Conservation (phyloP, 345 rosid species). For the Syzygium oleosum region DNA sequence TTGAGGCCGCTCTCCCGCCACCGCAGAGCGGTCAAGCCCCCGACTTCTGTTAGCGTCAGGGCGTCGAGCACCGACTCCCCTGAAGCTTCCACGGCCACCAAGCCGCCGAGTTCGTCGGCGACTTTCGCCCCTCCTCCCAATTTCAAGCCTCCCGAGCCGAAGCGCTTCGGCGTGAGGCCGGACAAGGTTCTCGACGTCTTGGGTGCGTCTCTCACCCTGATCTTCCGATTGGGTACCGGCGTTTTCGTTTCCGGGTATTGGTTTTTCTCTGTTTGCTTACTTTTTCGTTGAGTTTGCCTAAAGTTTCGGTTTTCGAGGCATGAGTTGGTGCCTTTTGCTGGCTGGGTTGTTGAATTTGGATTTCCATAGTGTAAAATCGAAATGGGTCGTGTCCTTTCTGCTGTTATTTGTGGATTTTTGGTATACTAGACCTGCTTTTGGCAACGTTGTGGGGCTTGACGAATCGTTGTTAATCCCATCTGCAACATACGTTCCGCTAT, state of each 20-base stretch:
- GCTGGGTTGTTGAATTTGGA: not conserved
- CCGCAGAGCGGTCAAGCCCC: conserved; percentile 11
- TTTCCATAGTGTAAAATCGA: not conserved
- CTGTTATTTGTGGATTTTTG: not conserved
- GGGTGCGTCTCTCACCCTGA: conserved; percentile 60
- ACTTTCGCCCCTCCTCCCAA: conserved; percentile 43
- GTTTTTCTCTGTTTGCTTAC: not conserved
- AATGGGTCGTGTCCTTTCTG: not conserved
- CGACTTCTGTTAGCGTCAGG: conserved; percentile 22
- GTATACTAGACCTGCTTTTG: not conserved
- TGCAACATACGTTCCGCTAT: not conserved
- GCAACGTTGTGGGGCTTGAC: not conserved
- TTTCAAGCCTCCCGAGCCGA: conserved; percentile 72
- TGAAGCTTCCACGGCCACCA: conserved; percentile 22
- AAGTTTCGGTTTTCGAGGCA: not conserved
- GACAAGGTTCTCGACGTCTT: conserved; percentile 51
- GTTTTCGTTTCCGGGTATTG: conserved; percentile 64
- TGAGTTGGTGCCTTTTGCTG: not conserved
- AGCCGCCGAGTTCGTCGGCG: conserved; percentile 4
- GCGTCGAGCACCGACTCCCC: conserved; percentile 28
- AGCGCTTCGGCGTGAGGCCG: conserved; percentile 45
- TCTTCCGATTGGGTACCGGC: conserved; percentile 76
- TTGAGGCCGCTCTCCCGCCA: conserved; percentile 11
- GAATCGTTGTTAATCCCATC: not conserved
- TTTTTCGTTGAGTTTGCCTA: not conserved